These are phyloP conservation scores for Laguncularia racemosa DNA, from an alignment of 345 rosid genomes.

Conservation along the genomic window DNA sequence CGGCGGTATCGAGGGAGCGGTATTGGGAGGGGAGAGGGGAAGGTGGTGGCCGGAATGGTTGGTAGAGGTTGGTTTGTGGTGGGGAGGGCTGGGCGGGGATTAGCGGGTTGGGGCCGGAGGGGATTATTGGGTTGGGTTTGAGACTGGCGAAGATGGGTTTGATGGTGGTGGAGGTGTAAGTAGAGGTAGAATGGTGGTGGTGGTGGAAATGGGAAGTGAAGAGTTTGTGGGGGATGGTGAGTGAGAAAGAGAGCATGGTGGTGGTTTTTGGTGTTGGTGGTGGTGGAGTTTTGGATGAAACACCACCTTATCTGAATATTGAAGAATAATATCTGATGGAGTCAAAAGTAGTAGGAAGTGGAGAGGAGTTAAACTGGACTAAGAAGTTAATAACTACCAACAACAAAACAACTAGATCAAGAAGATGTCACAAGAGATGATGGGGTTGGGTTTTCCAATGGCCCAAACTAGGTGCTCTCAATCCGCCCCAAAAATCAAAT, in stretches of 20 bases:
- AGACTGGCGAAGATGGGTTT: constrained; percentile 5
- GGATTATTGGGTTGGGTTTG: background rate
- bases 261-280: background rate
- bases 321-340: no score
- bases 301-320: no score
- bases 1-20: constrained; percentile 55
- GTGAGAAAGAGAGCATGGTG: constrained; percentile 9
- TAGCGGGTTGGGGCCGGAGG: constrained; percentile 28
- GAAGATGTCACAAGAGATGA: no score
- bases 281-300: background rate
- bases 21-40: constrained; percentile 64
- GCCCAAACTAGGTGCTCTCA: no score
- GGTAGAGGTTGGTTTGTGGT: constrained; percentile 41
- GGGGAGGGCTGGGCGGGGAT: constrained; percentile 28
- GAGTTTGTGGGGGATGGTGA: constrained; percentile 5
- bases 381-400: no score
- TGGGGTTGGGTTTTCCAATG: no score
- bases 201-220: background rate
- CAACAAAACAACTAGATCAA: no score
- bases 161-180: background rate
- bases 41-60: constrained; percentile 88
- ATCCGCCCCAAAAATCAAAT: no score
- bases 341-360: no score
- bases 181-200: background rate
- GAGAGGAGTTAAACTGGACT: no score